Evolutionary conservation across 2,329 filamentous ascomycete species (phyloP), one percentile per base, ranked within the genome.

Genomic region (Penicillium polonicum): DNA sequence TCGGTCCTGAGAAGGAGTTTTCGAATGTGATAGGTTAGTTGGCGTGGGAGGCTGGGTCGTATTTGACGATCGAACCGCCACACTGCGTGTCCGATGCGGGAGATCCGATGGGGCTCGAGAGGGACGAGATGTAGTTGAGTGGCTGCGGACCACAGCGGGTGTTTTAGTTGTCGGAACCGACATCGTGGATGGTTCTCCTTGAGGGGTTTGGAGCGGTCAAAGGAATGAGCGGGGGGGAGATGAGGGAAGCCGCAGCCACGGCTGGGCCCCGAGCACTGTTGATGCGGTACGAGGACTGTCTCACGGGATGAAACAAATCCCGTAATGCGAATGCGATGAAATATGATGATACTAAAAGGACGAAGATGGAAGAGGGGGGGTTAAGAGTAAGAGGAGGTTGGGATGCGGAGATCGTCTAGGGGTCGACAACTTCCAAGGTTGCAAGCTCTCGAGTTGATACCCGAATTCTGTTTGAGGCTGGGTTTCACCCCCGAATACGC

Each of bases 71-170:
- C 75, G 75, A 50, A 73, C 70, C 44, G 73, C 76, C 48, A 76
- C 77, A 60, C 79, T 82, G 65, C 76, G 75, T 54, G 78, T 74
- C 61, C 79, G 75, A 63, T 79, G 75, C 56, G 78, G 77, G 58
- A 76, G 69, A 59, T 80, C 76, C 57, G 74, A 72, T 38, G 76
- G 68, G 52, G 71, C 68, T 55, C 71, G 72, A 66, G 78, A 72
- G 58, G 76, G 73, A 65, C 77, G 75, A 70, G 77, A 77, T 54
- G 77, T 80, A 60, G 72, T 77, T 60, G 80, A 82, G 58, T 79
- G 76, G 65, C 77, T 82, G 68, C 81, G 80, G 61, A 77, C 76
- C 59, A 83, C 70, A 50, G 78, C 70, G 21, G 80, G 73, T 60
- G 77, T 70, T 60, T 77, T 76, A 44, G 71, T 68, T 57, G 81